phyloP scores from a whole-genome alignment of 768 basidiomycete species.

The Amanita phalloides region DNA sequence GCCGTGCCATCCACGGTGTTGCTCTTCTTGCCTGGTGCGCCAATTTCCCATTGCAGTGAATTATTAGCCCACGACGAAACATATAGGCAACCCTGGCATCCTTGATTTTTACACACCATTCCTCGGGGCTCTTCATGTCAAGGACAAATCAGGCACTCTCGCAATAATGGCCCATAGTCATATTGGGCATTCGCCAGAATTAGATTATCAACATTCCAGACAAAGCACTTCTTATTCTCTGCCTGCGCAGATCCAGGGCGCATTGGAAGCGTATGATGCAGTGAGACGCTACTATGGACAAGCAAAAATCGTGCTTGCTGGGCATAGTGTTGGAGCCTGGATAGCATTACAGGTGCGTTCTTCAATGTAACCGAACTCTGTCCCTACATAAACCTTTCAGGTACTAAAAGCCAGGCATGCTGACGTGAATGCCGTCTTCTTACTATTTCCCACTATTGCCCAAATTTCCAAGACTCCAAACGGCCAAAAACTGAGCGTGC shows the following conservation, averaged over 20 bases:
- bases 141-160: slow-evolving; percentile 22
- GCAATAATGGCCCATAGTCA: slow-evolving; percentile 55
- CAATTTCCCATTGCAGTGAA: background rate
- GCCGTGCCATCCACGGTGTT: slow-evolving; percentile 22
- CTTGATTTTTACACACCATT: slow-evolving; percentile 61
- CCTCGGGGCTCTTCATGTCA: slow-evolving; percentile 37
- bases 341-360: slow-evolving; percentile 42
- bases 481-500: slow-evolving; percentile 45
- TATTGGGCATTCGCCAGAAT: slow-evolving; percentile 47
- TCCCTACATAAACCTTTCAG: slow-evolving; percentile 19
- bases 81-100: slow-evolving; percentile 45
- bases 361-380: background rate
- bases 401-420: slow-evolving; percentile 35
- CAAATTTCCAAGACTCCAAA: slow-evolving; percentile 57
- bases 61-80: background rate
- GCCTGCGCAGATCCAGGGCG: slow-evolving; percentile 39
- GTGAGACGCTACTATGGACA: slow-evolving; percentile 20
- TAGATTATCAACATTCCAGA: slow-evolving; percentile 13
- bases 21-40: slow-evolving; percentile 39
- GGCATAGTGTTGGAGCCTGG: slow-evolving; percentile 72
- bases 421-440: slow-evolving; percentile 31
- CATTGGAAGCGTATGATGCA: slow-evolving; percentile 43
- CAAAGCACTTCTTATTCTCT: slow-evolving; percentile 23
- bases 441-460: slow-evolving; percentile 64
- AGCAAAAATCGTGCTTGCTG: slow-evolving; percentile 35